Evolutionary conservation across 306 rosid species (phyloP).

Genomic region (Fagus crenata): DNA sequence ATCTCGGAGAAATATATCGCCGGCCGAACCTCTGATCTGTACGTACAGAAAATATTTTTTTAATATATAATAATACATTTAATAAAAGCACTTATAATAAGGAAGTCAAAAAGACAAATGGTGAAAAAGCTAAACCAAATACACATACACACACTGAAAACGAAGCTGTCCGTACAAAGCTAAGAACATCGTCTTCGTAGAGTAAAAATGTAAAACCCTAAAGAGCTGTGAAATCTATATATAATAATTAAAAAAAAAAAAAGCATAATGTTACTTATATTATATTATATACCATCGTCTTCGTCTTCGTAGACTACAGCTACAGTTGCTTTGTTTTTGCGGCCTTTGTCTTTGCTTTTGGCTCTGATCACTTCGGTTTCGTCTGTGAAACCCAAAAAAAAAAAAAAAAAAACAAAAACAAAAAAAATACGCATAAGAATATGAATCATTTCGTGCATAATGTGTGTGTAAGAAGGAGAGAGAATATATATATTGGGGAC

Average conservation of each 20-base stretch:
- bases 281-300: slow-evolving; percentile 31
- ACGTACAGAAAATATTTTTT: too few relatives aligned
- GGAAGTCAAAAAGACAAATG: too few relatives aligned
- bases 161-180: too few relatives aligned
- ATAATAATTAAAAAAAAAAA: background rate
- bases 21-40: too few relatives aligned
- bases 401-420: background rate
- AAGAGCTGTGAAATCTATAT: background rate
- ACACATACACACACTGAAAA: too few relatives aligned
- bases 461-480: background rate
- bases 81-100: too few relatives aligned
- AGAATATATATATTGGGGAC: background rate
- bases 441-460: background rate
- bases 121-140: too few relatives aligned
- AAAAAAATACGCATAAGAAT: background rate
- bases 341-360: slow-evolving; percentile 24
- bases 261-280: background rate
- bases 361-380: background rate
- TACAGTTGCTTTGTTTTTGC: background rate
- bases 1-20: too few relatives aligned
- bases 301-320: background rate
- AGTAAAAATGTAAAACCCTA: background rate
- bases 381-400: slow-evolving; percentile 24
- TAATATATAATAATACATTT: too few relatives aligned
- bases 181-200: too few relatives aligned